Conservation (phyloP, 768 basidiomycete genomes). For the Kwoniella pini region DNA sequence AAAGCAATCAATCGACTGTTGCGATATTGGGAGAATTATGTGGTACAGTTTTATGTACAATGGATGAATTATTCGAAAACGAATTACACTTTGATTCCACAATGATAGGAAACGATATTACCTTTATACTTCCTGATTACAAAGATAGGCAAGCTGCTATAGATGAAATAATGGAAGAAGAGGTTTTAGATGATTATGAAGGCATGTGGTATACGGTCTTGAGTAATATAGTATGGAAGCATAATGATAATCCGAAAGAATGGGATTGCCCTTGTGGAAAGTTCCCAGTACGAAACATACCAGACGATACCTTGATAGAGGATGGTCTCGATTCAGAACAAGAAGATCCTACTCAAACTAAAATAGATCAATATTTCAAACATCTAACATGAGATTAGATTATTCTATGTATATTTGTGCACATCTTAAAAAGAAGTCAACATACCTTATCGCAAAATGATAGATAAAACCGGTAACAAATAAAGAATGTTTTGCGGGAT, state of each 20-base stretch:
- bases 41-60: not conserved
- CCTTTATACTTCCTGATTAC: not conserved
- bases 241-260: not conserved
- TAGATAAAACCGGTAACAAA: too few relatives aligned
- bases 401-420: too few relatives aligned
- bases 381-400: too few relatives aligned
- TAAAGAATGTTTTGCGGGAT: too few relatives aligned
- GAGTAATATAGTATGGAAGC: not conserved
- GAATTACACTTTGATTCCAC: not conserved
- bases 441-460: too few relatives aligned
- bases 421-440: too few relatives aligned
- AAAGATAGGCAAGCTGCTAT: not conserved
- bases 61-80: not conserved
- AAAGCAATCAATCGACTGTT: too few relatives aligned
- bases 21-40: too few relatives aligned
- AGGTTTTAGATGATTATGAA: slow-evolving; percentile 4
- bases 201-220: not conserved
- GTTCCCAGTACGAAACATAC: not conserved
- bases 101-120: not conserved
- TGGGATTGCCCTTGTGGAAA: not conserved
- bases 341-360: too few relatives aligned
- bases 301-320: too few relatives aligned
- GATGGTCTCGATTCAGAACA: too few relatives aligned
- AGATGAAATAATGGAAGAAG: not conserved
- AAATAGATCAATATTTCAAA: too few relatives aligned